These are phyloP conservation scores for Yamadazyma conglobata DNA, from an alignment of 1,139 yeast genomes.

Conservation along the genomic window DNA sequence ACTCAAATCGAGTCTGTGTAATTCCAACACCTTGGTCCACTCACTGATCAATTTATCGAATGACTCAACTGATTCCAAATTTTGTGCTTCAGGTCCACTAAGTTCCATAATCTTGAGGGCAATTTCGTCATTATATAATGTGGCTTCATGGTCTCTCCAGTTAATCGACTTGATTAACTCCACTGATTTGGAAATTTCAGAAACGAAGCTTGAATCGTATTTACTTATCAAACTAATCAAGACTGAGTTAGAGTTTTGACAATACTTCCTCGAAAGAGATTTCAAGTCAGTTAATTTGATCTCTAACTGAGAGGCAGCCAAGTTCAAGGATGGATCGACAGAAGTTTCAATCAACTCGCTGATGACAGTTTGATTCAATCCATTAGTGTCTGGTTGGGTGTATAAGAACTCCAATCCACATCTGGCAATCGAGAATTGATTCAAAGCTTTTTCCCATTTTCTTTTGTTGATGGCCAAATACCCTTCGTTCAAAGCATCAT, in stretches of 20 bases:
- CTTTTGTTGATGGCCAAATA: constrained; percentile 53
- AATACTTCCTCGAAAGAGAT: constrained; percentile 44
- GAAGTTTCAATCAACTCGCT: constrained; percentile 54
- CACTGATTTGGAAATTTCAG: constrained; percentile 27
- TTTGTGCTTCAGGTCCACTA: constrained; percentile 27
- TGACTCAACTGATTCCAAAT: constrained; percentile 21
- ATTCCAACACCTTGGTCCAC: constrained; percentile 38
- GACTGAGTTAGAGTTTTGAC: constrained; percentile 27
- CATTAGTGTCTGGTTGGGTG: constrained; percentile 15
- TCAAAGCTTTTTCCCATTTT: constrained; percentile 54
- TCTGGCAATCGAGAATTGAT: constrained; percentile 57
- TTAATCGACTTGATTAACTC: constrained; percentile 36
- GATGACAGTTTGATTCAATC: constrained; percentile 41
- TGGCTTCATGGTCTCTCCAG: constrained; percentile 79
- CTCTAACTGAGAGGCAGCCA: constrained; percentile 47
- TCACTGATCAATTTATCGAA: constrained; percentile 32
- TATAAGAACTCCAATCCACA: constrained; percentile 55
- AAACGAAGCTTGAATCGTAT: constrained; percentile 41
- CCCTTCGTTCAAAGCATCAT: constrained; percentile 60
- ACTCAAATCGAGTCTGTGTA: constrained; percentile 50
- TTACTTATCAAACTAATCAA: constrained; percentile 36
- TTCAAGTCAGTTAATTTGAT: constrained; percentile 38
- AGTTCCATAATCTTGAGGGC: constrained; percentile 54
- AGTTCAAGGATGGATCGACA: constrained; percentile 68
- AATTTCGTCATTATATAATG: constrained; percentile 66